Evolutionary conservation across 1,139 yeast genomes (phyloP), one percentile per base, ranked within the genome.

Genomic region (Hyphopichia fennica): DNA sequence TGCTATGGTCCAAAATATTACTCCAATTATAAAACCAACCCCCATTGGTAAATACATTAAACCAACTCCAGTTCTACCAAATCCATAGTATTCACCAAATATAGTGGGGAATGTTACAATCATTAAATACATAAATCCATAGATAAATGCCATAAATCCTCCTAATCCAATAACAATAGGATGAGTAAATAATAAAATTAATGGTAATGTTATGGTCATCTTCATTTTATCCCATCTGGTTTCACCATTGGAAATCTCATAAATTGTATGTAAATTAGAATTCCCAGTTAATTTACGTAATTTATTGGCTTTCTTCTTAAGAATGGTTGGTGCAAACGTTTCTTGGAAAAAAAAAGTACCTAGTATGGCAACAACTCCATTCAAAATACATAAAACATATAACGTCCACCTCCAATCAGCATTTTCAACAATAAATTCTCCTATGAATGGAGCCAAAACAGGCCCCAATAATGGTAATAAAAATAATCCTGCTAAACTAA

Each of bases 401-500:
- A 72, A 67, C 1, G 67, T 71, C 77, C 77, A 72, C 48, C 76
- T 59, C 77, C 77, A 72, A 25, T 60, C 52, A 34, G 62, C 57
- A 27, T 70, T 51, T 49, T 79, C 69, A 6, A 77, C 80, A 22
- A 80, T 71, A 52, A 72, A 81, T 1, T 86, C 85, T 1, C 82
- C 69, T 22, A 79, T 67, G 6, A 81, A 67, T 0, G 86, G 85
- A 0, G 84, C 85, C 40, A 81, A 60, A 0, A 79, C 80, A 1
- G 87, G 86, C 0, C 90, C 91, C 40, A 83, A 61, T 31, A 71
- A 56, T 1, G 71, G 71, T n/a, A 72, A 74, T 42, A 72, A 58
- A 4, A 72, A 65, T 39, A 67, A 71, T 1, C 74, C 73, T 2
- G 77, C 75, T 43, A 72, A 58, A 1, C 76, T 74, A 10, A 57